These are phyloP conservation scores for Nicotiana attenuata DNA, from an alignment of 257 asterid species.

Conservation along the genomic window DNA sequence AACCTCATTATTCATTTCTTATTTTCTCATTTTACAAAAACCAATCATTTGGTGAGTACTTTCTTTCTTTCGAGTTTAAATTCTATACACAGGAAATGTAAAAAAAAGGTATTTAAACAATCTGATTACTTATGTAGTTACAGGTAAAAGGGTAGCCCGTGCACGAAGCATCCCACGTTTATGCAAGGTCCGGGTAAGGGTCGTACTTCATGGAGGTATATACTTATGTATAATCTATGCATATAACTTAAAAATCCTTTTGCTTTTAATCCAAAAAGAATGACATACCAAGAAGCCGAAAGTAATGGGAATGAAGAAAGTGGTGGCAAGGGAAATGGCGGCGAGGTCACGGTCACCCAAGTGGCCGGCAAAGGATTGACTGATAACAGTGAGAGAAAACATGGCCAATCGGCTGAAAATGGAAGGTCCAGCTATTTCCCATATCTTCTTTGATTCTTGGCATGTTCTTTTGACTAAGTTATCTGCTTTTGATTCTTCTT, in stretches of 20 bases:
- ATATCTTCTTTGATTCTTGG: conserved; percentile 37
- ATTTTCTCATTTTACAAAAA: background rate
- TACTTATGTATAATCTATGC: too few relatives aligned
- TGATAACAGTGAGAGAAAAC: conserved; percentile 49
- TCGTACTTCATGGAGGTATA: too few relatives aligned
- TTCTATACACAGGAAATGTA: background rate
- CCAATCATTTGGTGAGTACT: background rate
- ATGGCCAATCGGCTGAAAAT: conserved; percentile 44
- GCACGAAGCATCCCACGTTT: too few relatives aligned
- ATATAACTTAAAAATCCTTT: background rate
- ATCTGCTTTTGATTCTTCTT: background rate
- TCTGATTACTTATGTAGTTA: background rate
- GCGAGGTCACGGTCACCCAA: conserved; percentile 41
- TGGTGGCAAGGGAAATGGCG: conserved; percentile 56
- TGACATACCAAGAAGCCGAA: conserved; percentile 49
- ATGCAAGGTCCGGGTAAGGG: too few relatives aligned
- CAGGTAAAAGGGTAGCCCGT: background rate
- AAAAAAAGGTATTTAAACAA: background rate
- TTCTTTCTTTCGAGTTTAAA: background rate
- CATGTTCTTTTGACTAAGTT: conserved; percentile 18
- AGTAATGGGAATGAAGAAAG: conserved; percentile 47
- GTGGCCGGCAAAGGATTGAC: conserved; percentile 54
- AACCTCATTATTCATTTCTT: background rate
- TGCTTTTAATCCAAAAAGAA: background rate
- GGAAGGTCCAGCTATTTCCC: conserved; percentile 54